phyloP scores from a whole-genome alignment of 2,329 filamentous ascomycete genomes.

The Dothidotthia symphoricarpi region DNA sequence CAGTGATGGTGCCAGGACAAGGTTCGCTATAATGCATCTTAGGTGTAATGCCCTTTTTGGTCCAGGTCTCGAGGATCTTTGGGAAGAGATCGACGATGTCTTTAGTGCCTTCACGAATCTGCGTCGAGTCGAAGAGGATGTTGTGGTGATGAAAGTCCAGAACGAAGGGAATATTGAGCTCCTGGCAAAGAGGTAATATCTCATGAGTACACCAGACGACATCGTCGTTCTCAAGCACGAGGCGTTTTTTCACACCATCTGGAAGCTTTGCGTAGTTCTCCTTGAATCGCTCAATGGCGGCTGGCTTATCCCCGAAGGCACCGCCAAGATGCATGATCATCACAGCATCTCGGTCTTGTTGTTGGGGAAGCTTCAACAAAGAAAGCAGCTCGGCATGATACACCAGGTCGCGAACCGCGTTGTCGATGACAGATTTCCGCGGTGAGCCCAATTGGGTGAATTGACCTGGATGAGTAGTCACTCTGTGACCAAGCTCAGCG shows the following conservation, averaged over 20 bases:
- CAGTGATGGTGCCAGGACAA: constrained; percentile 71
- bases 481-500: constrained; percentile 73
- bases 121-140: constrained; percentile 73
- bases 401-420: constrained; percentile 75
- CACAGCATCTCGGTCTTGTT: constrained; percentile 79
- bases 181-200: constrained; percentile 82
- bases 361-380: constrained; percentile 71
- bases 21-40: constrained; percentile 98
- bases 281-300: constrained; percentile 74
- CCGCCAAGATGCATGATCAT: constrained; percentile 96
- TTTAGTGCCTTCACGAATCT: constrained; percentile 77
- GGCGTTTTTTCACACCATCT: constrained; percentile 68
- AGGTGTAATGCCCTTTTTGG: constrained; percentile 76
- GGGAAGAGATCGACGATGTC: constrained; percentile 75
- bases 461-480: constrained; percentile 85
- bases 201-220: constrained; percentile 92
- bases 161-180: constrained; percentile 88
- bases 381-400: constrained; percentile 86
- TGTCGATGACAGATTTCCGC: constrained; percentile 70
- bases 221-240: constrained; percentile 94
- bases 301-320: constrained; percentile 79
- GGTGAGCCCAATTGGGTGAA: constrained; percentile 91
- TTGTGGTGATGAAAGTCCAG: constrained; percentile 96
- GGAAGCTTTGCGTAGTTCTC: constrained; percentile 69
- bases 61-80: constrained; percentile 81